A percentile compares a stretch with the other conserved stretches of the same genome.
Conservation (phyloP, 2,329 filamentous ascomycete genomes). For the Fusarium buxicola region DNA sequence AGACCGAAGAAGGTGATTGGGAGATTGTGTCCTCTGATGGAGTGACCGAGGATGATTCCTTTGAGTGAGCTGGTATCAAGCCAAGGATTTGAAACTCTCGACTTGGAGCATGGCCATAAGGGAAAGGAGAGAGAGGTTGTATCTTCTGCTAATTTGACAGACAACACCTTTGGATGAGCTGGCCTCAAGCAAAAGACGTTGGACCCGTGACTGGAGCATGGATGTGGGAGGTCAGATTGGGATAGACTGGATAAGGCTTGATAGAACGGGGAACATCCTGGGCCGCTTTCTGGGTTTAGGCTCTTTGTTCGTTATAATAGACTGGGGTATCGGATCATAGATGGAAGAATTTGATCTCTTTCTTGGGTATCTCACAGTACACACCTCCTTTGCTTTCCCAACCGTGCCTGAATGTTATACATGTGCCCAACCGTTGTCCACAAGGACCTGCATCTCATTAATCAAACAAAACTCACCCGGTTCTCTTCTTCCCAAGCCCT, state of each 20-base stretch:
- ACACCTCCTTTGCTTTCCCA: not conserved
- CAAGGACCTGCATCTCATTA: constrained; percentile 71
- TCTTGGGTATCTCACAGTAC: constrained; percentile 29
- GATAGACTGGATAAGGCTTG: no score
- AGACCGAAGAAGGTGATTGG: not conserved
- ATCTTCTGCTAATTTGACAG: not conserved
- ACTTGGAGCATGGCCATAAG: not conserved
- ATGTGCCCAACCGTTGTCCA: constrained; percentile 69
- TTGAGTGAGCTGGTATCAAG: not conserved
- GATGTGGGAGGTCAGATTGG: no score
- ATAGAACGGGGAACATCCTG: no score
- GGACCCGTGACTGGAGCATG: no score
- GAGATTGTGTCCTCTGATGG: not conserved
- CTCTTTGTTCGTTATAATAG: not conserved
- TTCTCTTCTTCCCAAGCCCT: constrained; percentile 53
- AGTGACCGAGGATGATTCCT: not conserved
- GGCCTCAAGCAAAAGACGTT: no score
- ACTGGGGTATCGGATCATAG: not conserved
- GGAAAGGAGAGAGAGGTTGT: no score
- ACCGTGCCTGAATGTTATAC: constrained; percentile 49
- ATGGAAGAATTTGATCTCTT: constrained; percentile 3
- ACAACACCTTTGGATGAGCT: no score
- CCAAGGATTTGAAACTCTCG: not conserved
- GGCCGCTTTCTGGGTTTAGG: not conserved
- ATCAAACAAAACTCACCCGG: constrained; percentile 65